Conservation (phyloP, 495 filamentous ascomycete genomes). For the Aspergillus nanangensis region DNA sequence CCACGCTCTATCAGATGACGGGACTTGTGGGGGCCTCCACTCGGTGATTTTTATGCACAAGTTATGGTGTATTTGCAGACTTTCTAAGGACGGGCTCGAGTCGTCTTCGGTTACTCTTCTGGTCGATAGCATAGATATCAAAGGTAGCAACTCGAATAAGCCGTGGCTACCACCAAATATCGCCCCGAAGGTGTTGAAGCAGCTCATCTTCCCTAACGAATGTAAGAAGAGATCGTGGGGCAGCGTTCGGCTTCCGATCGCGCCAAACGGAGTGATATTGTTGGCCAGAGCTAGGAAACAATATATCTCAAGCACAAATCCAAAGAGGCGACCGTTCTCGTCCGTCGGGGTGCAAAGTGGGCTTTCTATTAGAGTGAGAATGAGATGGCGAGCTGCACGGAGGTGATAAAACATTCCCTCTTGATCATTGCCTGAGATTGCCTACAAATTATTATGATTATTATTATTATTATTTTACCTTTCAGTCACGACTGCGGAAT, state of each 20-base stretch:
- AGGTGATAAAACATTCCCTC: conserved; percentile 3
- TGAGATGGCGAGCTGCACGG: neutral
- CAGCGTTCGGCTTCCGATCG: neutral
- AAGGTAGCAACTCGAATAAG: neutral
- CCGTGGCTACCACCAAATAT: conserved; percentile 2
- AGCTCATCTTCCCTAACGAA: neutral
- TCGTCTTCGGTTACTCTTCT: neutral
- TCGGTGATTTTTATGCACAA: neutral
- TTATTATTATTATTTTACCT: too few species aligned
- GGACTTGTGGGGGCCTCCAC: neutral
- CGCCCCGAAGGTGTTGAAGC: neutral
- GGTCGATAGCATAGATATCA: neutral
- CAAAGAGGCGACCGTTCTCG: neutral
- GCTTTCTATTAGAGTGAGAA: neutral
- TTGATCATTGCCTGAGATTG: neutral
- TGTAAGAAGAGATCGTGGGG: neutral
- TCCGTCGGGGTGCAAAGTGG: neutral
- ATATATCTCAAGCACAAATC: conserved; percentile 4
- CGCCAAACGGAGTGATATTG: conserved; percentile 1
- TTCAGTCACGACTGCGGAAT: too few species aligned
- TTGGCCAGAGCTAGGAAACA: neutral
- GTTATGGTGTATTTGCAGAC: neutral
- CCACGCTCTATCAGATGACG: neutral
- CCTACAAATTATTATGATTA: neutral
- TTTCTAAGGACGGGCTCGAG: neutral